These are phyloP conservation scores for Didymella pinodella DNA, from an alignment of 2,329 filamentous ascomycete genomes.

Conservation along the genomic window DNA sequence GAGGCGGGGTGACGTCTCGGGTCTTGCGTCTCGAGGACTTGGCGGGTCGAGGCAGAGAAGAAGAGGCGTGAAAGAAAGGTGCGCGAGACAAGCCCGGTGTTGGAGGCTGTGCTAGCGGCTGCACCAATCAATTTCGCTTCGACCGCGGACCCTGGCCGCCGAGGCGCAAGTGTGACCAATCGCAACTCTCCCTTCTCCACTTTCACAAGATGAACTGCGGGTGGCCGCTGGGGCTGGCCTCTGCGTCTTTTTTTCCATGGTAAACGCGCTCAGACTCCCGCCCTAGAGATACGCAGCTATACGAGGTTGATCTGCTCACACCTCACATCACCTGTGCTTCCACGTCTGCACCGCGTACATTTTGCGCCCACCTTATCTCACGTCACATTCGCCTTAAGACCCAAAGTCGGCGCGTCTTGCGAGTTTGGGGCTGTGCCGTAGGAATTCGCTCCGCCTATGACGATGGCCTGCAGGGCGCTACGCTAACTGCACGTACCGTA, in stretches of 20 bases:
- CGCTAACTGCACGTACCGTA: constrained; percentile 4
- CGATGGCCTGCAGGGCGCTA: constrained; percentile 31
- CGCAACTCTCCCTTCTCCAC: constrained; percentile 2
- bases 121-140: constrained; percentile 32
- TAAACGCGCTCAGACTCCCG: constrained; percentile 6
- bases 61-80: constrained; percentile 27
- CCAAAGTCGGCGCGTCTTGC: constrained; percentile 16
- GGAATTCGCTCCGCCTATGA: constrained; percentile 25
- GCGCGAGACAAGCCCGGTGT: constrained; percentile 20
- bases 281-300: constrained; percentile 6
- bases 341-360: background rate
- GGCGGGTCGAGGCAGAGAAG: constrained; percentile 25
- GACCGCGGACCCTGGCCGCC: constrained; percentile 6
- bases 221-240: background rate
- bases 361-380: constrained; percentile 16
- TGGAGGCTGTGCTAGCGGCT: constrained; percentile 19
- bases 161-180: constrained; percentile 10
- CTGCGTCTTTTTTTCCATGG: constrained; percentile 1
- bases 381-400: constrained; percentile 9
- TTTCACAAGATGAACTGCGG: constrained; percentile 23
- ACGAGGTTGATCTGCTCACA: background rate
- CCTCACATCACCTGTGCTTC: background rate
- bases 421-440: constrained; percentile 16
- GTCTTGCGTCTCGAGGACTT: constrained; percentile 21
- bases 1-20: constrained; percentile 16